phyloP scores from a whole-genome alignment of 208 protist genomes.

The Leishmania major region DNA sequence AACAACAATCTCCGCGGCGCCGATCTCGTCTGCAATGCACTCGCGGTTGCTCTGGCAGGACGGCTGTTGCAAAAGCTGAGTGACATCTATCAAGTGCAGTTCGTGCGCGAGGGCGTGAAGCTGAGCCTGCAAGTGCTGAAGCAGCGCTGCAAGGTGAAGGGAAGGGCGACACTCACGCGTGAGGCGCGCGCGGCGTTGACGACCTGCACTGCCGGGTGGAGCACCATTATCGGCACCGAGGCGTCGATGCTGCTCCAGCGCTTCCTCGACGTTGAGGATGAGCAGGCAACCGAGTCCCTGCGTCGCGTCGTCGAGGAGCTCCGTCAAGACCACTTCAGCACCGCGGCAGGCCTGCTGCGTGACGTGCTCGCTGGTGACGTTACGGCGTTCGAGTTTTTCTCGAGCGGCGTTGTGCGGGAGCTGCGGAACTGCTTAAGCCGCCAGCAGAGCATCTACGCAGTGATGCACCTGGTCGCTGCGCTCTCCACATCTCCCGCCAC shows the following conservation, averaged over 20 bases:
- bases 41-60: conserved; percentile 58
- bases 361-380: conserved; percentile 46
- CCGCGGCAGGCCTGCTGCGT: conserved; percentile 46
- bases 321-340: conserved; percentile 36
- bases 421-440: conserved; percentile 22
- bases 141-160: conserved; percentile 34
- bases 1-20: conserved; percentile 52
- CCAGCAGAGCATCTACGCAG: conserved; percentile 26
- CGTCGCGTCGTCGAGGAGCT: conserved; percentile 45
- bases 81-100: conserved; percentile 55
- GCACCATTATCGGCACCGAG: conserved; percentile 45
- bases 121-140: conserved; percentile 44
- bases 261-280: conserved; percentile 44
- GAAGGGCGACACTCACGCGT: conserved; percentile 6
- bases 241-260: conserved; percentile 36
- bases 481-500: conserved; percentile 10
- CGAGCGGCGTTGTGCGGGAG: conserved; percentile 48
- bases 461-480: conserved; percentile 31
- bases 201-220: conserved; percentile 37
- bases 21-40: conserved; percentile 48
- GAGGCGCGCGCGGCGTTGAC: conserved; percentile 22
- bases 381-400: conserved; percentile 71
- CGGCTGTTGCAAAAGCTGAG: conserved; percentile 76
- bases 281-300: conserved; percentile 39
- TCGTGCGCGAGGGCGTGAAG: conserved; percentile 87